phyloP scores from a whole-genome alignment of 441 rosid genomes.

The Gossypium laxum region DNA sequence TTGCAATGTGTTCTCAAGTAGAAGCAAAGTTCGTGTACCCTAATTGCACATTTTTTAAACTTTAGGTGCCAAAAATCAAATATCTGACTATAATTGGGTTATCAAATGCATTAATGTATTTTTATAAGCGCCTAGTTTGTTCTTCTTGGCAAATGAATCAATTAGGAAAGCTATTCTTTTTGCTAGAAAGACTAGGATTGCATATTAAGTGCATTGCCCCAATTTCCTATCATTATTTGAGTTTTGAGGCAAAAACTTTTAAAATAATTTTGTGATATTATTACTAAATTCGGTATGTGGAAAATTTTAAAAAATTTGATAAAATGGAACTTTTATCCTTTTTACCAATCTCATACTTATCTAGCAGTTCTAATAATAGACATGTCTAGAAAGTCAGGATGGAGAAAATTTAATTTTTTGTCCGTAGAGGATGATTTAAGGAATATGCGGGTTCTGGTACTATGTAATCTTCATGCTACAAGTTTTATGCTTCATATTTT shows the following conservation, averaged over 20 bases:
- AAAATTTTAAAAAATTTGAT: neutral
- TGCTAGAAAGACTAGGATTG: neutral
- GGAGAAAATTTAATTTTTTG: neutral
- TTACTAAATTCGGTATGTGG: neutral
- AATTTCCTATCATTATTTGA: neutral
- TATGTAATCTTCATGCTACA: neutral
- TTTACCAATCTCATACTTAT: neutral
- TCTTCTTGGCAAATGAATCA: neutral
- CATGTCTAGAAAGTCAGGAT: neutral
- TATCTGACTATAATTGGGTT: neutral
- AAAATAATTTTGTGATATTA: neutral
- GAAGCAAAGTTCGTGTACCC: neutral
- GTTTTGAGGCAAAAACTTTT: neutral
- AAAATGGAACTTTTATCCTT: neutral
- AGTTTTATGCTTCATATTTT: constrained; percentile 2
- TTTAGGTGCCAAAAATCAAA: neutral
- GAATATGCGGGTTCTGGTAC: neutral
- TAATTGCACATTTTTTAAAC: neutral
- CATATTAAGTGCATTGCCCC: neutral
- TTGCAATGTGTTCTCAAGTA: neutral
- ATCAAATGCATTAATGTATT: neutral
- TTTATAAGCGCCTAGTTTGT: neutral
- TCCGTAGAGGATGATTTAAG: neutral
- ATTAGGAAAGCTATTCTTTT: neutral
- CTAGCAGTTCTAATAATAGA: neutral